Evolutionary conservation across 805 yeast species (phyloP).

Genomic region (Metschnikowia corniflorae): DNA sequence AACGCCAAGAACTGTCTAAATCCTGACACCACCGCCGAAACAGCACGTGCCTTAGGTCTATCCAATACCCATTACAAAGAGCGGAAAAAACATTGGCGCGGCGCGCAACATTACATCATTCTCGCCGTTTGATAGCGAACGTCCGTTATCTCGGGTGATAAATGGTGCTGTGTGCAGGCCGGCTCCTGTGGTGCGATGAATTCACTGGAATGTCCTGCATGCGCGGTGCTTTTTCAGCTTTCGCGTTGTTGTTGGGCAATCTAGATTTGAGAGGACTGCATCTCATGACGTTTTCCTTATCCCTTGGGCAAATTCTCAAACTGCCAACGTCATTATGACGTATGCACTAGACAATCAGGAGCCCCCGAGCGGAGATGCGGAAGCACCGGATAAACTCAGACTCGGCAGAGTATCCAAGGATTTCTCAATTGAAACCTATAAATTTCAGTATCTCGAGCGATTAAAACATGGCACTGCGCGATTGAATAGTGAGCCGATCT

Average conservation of each 20-base stretch:
- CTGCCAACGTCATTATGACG: slow-evolving; percentile 10
- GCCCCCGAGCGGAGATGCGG: neutral
- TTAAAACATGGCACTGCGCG: no score
- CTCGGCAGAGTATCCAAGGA: neutral
- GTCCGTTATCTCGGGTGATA: neutral
- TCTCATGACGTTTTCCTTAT: slow-evolving; percentile 1
- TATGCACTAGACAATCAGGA: slow-evolving; percentile 1
- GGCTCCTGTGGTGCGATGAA: no score
- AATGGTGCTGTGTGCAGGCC: neutral
- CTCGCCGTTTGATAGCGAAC: no score
- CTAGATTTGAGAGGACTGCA: slow-evolving; percentile 9
- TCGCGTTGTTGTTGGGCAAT: no score
- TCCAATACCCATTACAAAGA: no score
- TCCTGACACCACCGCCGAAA: no score
- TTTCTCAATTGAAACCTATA: neutral
- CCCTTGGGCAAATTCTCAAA: neutral
- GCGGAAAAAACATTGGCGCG: no score
- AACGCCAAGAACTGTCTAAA: no score
- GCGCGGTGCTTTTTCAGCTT: no score
- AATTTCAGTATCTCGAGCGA: no score
- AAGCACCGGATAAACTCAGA: neutral
- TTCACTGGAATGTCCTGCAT: no score
- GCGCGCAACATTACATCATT: slow-evolving; percentile 7
- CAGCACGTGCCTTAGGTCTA: no score
- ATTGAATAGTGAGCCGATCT: neutral